Evolutionary conservation across 495 filamentous ascomycete genomes (phyloP).

Genomic region (Umbilicaria muhlenbergii): DNA sequence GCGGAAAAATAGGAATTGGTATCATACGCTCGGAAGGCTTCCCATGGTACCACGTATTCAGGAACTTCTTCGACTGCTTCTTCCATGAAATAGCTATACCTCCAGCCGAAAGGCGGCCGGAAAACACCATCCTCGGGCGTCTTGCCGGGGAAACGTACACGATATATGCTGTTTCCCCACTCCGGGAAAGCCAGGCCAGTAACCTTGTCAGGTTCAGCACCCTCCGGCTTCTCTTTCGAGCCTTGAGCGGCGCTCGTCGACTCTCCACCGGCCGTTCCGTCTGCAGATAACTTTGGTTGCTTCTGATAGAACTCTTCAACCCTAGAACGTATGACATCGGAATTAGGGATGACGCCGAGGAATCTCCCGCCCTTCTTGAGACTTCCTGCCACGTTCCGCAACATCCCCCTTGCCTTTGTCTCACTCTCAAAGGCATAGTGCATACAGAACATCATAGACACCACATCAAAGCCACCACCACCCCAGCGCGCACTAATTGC

Average conservation of each 20-base stretch:
- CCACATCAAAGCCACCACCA: constrained; percentile 81
- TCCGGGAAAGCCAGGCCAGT: constrained; percentile 28
- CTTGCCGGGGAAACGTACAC: constrained; percentile 67
- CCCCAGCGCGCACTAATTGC: constrained; percentile 42
- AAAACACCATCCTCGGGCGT: constrained; percentile 67
- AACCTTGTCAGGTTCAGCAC: constrained; percentile 2
- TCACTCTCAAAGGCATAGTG: constrained; percentile 96
- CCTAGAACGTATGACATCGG: constrained; percentile 59
- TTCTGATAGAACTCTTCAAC: constrained; percentile 46
- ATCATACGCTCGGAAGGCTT: constrained; percentile 69
- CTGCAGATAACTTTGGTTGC: constrained; percentile 26
- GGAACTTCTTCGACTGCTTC: constrained; percentile 94
- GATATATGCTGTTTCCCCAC: constrained; percentile 90
- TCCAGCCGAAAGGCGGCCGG: constrained; percentile 91
- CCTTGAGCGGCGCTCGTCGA: constrained; percentile 7
- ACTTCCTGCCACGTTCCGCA: constrained; percentile 76
- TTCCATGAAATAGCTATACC: constrained; percentile 87
- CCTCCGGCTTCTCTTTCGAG: constrained; percentile 3
- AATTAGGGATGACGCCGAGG: constrained; percentile 85
- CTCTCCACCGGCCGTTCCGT: constrained; percentile 7
- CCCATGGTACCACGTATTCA: constrained; percentile 97
- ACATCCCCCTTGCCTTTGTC: constrained; percentile 75
- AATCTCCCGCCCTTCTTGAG: constrained; percentile 90
- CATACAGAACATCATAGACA: constrained; percentile 98
- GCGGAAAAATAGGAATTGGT: background rate